Evolutionary conservation across 2,329 filamentous ascomycete genomes (phyloP), one percentile per base, ranked within the genome.

Genomic region (Corynespora cassiicola): DNA sequence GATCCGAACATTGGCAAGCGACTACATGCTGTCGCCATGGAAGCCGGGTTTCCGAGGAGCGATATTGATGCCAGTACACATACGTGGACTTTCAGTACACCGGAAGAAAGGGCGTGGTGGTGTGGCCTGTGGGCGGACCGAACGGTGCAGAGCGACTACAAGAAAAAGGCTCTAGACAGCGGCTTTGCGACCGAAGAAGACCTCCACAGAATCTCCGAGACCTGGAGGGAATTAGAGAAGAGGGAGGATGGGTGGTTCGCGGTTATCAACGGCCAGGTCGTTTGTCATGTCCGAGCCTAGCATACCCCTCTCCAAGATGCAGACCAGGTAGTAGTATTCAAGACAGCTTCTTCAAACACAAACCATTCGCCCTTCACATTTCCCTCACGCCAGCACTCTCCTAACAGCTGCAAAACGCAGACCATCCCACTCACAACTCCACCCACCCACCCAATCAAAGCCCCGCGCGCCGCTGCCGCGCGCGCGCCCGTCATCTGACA

Each of bases 201-300:
- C 17, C 41, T 76, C 22, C 63, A 73, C 24, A 54, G 57, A 20
- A 70, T 74, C 42, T 58, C 61, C 2, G 43, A 61, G 22, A 67
- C 60, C 7, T 75, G 67, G 61, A 60, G 64, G 27, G 61, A 67
- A 23, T 72, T 72, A 63, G 65, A 67, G 31, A 56, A 57, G 46
- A 62, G 63, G 14, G 70, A 74, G 19, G 71, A 74, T 41, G 72
- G 66, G 3, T 69, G 62, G 58, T 70, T 70, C 42, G 65, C 63
- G 1, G 60, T 68, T 12, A 61, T 73, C 52, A 65, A 74, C 52
- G 72, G 72, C 3, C 66, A 76, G 48, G 51, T 74, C 14, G 62
- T 68, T 22, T 65, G 61, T 39, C 61, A 58, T 39, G 56, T 64
- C 23, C n/a, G n/a, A n/a, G n/a, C n/a, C n/a, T n/a, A n/a, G n/a